These are phyloP conservation scores for Bruguiera parviflora DNA, from an alignment of 345 rosid genomes.

Conservation along the genomic window DNA sequence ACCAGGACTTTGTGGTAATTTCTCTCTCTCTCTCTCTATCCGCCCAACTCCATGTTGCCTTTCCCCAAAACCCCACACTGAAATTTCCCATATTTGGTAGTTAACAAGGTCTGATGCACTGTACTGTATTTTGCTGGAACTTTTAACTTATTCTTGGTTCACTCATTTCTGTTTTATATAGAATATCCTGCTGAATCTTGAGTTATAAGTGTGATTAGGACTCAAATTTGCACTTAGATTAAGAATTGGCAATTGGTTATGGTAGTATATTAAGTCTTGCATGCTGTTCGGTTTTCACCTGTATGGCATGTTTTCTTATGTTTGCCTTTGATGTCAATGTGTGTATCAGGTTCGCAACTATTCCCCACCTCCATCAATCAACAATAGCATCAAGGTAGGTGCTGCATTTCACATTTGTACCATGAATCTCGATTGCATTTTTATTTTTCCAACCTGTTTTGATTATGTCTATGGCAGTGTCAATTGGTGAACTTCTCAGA, in stretches of 20 bases:
- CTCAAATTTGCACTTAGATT: too few species aligned
- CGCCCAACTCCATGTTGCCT: too few species aligned
- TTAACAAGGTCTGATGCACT: too few species aligned
- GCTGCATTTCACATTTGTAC: neutral
- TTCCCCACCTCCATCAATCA: slow-evolving; percentile 67
- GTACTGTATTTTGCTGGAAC: too few species aligned
- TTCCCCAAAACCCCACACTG: too few species aligned
- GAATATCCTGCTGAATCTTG: too few species aligned
- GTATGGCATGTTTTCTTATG: neutral
- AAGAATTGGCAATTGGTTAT: neutral
- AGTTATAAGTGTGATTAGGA: too few species aligned
- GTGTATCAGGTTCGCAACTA: slow-evolving; percentile 76
- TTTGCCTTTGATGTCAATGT: slow-evolving; percentile 15
- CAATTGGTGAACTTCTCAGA: neutral
- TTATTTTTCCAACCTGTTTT: neutral
- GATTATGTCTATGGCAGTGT: neutral
- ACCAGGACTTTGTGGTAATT: slow-evolving; percentile 86
- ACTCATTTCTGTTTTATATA: too few species aligned
- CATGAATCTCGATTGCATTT: neutral
- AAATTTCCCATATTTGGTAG: too few species aligned
- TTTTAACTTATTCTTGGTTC: too few species aligned
- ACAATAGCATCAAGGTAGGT: slow-evolving; percentile 37
- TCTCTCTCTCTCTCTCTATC: slow-evolving; percentile 2
- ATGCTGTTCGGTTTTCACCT: neutral
- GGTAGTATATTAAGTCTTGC: neutral